Percentiles rank a stretch among this genome's conserved stretches.
Evolutionary conservation across 495 filamentous ascomycete species (phyloP).

Genomic region (Talaromyces nanjingensis): DNA sequence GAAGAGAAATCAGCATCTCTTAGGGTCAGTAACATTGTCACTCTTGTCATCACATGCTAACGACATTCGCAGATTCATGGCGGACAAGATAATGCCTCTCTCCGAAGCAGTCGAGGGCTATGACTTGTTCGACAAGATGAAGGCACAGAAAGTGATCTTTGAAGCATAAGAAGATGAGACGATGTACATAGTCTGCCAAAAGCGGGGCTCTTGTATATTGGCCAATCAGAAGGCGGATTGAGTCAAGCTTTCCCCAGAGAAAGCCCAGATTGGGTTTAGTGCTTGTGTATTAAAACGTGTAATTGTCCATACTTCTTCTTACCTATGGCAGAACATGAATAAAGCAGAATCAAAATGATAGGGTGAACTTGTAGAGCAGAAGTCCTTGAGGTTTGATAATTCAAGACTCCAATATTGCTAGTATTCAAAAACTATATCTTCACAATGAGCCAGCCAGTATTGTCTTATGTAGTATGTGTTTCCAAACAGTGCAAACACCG

Average conservation of each 20-base stretch:
- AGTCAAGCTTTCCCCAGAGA: constrained; percentile 1
- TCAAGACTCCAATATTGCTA: too few species aligned
- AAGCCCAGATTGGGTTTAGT: not conserved
- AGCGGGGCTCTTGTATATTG: not conserved
- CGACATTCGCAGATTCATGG: constrained; percentile 67
- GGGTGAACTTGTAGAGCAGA: too few species aligned
- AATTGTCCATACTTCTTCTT: not conserved
- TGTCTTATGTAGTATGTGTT: not conserved
- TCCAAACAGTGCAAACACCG: too few species aligned
- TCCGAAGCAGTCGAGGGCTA: constrained; percentile 80
- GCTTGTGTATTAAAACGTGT: not conserved
- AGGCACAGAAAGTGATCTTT: constrained; percentile 77
- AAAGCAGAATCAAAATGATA: not conserved
- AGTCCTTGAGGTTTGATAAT: too few species aligned
- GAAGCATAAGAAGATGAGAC: constrained; percentile 24
- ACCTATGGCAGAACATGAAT: not conserved
- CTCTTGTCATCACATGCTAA: constrained; percentile 15
- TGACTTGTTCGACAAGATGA: constrained; percentile 86
- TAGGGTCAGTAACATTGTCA: constrained; percentile 54
- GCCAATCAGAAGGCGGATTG: not conserved
- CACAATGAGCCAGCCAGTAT: not conserved
- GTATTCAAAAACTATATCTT: not conserved
- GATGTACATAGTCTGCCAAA: not conserved
- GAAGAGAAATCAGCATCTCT: constrained; percentile 71
- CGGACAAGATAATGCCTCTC: constrained; percentile 87